Evolutionary conservation across 495 filamentous ascomycete species (phyloP).

Genomic region (Neurospora terricola): DNA sequence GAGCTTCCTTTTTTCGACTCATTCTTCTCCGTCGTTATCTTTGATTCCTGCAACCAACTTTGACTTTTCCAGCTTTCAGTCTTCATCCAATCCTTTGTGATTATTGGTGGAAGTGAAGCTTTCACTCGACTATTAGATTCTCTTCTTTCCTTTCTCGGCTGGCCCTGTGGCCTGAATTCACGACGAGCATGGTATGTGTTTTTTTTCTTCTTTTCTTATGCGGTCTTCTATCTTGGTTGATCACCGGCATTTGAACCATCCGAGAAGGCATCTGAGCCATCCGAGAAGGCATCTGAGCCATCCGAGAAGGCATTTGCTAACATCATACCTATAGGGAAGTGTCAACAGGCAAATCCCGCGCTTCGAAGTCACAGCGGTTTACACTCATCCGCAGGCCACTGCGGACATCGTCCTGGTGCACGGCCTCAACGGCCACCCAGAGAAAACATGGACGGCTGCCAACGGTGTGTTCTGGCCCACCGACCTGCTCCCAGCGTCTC

Average conservation of each 20-base stretch:
- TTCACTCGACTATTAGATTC: background rate
- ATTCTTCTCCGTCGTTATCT: background rate
- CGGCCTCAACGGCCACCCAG: slow-evolving; percentile 70
- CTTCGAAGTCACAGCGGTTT: slow-evolving; percentile 62
- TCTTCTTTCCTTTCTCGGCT: background rate
- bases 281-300: no score
- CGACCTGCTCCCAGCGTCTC: slow-evolving; percentile 58
- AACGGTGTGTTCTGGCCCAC: slow-evolving; percentile 65
- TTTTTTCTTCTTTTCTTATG: background rate
- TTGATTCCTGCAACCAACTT: background rate
- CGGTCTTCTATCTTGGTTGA: no score
- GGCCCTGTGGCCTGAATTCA: background rate
- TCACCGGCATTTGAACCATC: background rate
- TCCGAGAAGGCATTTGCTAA: background rate
- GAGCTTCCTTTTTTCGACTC: background rate
- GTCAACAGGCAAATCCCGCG: slow-evolving; percentile 50
- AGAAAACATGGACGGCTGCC: slow-evolving; percentile 63
- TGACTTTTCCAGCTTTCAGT: background rate
- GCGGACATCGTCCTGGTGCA: slow-evolving; percentile 72
- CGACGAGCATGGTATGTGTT: background rate
- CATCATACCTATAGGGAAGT: slow-evolving; percentile 21
- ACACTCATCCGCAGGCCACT: slow-evolving; percentile 46
- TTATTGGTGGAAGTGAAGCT: background rate
- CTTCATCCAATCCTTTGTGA: background rate
- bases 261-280: no score